phyloP scores from a whole-genome alignment of 176 grass and related monocot species.

The Stipa capillata region DNA sequence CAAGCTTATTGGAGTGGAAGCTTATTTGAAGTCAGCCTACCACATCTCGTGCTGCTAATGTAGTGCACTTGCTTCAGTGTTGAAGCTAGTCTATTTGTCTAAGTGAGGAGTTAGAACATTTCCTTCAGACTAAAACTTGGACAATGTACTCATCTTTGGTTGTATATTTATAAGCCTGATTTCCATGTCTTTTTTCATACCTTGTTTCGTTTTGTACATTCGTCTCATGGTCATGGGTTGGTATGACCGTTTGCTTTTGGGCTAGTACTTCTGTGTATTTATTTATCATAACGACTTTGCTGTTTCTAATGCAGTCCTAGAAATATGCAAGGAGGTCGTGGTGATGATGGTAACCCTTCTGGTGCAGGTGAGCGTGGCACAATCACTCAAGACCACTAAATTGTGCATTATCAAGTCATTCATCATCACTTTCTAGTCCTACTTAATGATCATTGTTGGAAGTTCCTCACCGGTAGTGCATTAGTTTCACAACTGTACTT shows the following conservation, averaged over 20 bases:
- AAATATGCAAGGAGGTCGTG: neutral
- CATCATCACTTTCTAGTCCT: neutral
- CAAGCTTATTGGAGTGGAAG: too few species aligned
- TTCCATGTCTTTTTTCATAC: neutral
- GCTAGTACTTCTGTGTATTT: neutral
- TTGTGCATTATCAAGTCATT: neutral
- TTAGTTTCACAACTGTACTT: too few species aligned
- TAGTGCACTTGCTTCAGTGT: neutral
- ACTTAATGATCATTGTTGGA: neutral
- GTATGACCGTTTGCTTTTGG: neutral
- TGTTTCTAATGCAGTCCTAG: slow-evolving; percentile 3
- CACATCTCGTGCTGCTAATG: neutral
- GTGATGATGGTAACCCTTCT: neutral
- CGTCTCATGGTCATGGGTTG: neutral
- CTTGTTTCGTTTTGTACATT: neutral
- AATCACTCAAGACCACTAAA: neutral
- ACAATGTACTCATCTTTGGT: neutral
- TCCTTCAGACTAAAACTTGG: neutral
- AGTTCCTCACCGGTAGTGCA: too few species aligned
- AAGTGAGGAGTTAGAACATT: neutral
- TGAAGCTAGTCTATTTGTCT: neutral
- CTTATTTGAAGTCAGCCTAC: too few species aligned
- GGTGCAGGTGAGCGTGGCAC: neutral
- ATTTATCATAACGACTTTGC: neutral
- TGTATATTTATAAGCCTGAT: neutral